Percentiles rank a stretch among this genome's conserved stretches.
These are phyloP conservation scores for Podila verticillata DNA, from an alignment of 192 early-diverging fungal species.

Conservation along the genomic window DNA sequence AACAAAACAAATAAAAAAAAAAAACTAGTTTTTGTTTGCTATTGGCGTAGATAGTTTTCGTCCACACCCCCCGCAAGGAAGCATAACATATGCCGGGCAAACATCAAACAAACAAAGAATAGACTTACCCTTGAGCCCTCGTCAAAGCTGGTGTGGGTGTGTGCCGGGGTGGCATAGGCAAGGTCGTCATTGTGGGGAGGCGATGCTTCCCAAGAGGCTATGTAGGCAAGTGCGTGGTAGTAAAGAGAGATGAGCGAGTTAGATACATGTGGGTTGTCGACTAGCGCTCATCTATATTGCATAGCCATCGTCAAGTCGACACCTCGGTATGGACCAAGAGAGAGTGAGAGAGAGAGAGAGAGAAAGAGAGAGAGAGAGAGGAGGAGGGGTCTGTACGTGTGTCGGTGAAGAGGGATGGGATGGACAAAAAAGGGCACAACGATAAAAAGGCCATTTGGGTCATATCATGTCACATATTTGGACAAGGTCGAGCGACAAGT, in stretches of 20 bases:
- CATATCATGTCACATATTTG: background rate
- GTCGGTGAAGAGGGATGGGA: background rate
- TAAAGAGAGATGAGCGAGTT: background rate
- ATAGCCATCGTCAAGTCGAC: too few species aligned
- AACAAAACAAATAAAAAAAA: background rate
- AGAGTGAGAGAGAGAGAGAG: too few species aligned
- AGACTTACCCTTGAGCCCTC: constrained; percentile 40
- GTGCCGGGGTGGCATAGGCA: constrained; percentile 30
- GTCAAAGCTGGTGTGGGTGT: constrained; percentile 39
- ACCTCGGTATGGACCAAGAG: too few species aligned
- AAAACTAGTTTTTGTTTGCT: too few species aligned
- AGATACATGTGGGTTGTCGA: background rate
- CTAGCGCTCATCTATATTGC: too few species aligned
- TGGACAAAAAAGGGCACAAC: background rate
- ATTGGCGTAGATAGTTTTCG: too few species aligned
- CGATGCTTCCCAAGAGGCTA: constrained; percentile 36
- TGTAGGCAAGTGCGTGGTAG: background rate
- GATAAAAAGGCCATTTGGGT: background rate
- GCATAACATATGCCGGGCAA: too few species aligned
- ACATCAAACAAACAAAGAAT: background rate
- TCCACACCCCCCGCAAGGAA: too few species aligned
- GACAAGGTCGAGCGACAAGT: too few species aligned
- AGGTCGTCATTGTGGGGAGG: constrained; percentile 15
- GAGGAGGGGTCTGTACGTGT: too few species aligned
- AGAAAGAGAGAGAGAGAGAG: too few species aligned